Conservation (phyloP, 2,329 filamentous ascomycete genomes). For the Aspergillus sp. region DNA sequence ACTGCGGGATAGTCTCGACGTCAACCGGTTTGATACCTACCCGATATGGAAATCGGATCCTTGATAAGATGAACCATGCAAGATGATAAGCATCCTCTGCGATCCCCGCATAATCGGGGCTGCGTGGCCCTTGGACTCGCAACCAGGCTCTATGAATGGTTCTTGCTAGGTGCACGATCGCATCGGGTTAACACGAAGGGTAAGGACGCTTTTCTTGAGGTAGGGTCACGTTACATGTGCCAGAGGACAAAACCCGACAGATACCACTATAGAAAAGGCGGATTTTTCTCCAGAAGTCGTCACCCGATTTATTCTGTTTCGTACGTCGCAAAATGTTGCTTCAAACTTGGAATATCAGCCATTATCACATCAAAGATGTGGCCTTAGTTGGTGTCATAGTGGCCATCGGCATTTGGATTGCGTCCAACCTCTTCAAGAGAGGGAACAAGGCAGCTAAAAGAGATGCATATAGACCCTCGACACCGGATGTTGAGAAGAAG, state of each 20-base stretch:
- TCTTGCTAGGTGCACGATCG: slow-evolving; percentile 6
- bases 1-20: no score
- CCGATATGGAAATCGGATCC: background rate
- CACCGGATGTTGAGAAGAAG: slow-evolving; percentile 43
- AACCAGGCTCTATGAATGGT: no score
- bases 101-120: no score
- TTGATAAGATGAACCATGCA: background rate
- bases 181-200: slow-evolving; percentile 23
- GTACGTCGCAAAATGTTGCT: background rate
- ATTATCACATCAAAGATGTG: slow-evolving; percentile 15
- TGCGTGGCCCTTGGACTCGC: no score
- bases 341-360: background rate
- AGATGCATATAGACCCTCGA: slow-evolving; percentile 11
- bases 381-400: slow-evolving; percentile 25
- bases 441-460: slow-evolving; percentile 12
- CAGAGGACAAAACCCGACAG: no score
- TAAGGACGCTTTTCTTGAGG: slow-evolving; percentile 4
- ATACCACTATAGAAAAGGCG: no score
- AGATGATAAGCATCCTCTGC: background rate
- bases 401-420: slow-evolving; percentile 24
- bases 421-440: slow-evolving; percentile 17
- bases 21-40: background rate
- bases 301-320: background rate
- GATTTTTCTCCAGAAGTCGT: background rate
- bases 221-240: background rate